Evolutionary conservation across 2,329 filamentous ascomycete species (phyloP).

Genomic region (Fusarium verrucosum): DNA sequence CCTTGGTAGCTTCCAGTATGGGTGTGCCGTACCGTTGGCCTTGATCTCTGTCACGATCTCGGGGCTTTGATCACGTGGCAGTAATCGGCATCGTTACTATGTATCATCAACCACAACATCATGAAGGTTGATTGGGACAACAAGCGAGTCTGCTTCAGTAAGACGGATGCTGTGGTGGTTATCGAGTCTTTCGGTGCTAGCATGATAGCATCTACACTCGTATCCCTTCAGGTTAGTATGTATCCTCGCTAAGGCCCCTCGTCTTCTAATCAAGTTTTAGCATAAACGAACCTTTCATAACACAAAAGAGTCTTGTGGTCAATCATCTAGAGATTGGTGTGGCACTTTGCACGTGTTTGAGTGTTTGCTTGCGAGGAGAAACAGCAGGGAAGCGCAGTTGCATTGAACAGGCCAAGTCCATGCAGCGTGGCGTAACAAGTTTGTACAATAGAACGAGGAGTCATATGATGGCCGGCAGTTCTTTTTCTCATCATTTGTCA

Average conservation of each 20-base stretch:
- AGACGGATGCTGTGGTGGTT: neutral
- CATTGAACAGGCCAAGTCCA: neutral
- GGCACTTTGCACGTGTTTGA: neutral
- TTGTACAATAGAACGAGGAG: neutral
- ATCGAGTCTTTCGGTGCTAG: neutral
- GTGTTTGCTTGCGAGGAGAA: neutral
- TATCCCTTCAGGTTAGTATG: neutral
- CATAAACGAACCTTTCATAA: neutral
- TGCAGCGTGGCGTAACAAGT: neutral
- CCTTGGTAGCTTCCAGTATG: neutral
- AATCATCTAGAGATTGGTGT: neutral
- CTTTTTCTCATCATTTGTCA: neutral
- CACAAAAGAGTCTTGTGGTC: too few relatives aligned
- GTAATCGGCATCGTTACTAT: neutral
- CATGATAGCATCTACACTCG: neutral
- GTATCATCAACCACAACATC: too few relatives aligned
- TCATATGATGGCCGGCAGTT: neutral
- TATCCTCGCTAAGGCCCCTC: too few relatives aligned
- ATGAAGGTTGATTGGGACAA: accelerated
- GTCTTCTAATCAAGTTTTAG: neutral
- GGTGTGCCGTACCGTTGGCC: neutral
- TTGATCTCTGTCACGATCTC: neutral
- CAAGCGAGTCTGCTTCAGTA: neutral
- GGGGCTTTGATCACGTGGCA: neutral
- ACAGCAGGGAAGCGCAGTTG: neutral